Base-by-base conservation (phyloP, 129 eudicot species). In the Apium graveolens region DNA sequence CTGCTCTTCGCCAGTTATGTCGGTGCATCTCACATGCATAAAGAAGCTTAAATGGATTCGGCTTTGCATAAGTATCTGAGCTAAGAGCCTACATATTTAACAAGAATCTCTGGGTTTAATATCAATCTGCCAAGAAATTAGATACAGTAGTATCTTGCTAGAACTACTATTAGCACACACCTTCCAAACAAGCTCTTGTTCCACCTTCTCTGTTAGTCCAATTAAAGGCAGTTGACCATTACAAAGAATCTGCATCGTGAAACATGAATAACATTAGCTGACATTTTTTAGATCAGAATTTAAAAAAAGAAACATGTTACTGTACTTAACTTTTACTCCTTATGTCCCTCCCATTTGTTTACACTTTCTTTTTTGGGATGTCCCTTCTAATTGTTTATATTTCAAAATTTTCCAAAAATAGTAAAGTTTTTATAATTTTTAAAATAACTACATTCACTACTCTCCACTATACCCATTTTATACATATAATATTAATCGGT, bases 171-270 rank as follows among this genome's bases (percentile, higher is more conserved):
- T 11, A 39, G 70, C 55, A 84, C 89, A 74, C 44, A 92, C 99
- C 99, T 96, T 96, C 97, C 97, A 90, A 41, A 86, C 90, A 87
- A 96, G 92, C 85, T 96, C 99, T 86, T 85, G 91, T 86, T 96
- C 99, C 44, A 88, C 97, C 82, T 90, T 96, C 77, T 96, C 99
- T 68, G 76, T 83, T 55, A 96, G 80, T 80, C 96, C 99, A 89
- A 88, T 89, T 78, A 96, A 89, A 51, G 99, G 99, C 49, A 96
- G 80, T 77, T 92, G 90, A 69, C 97, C 96, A 87, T 87, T 82
- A 85, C 97, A 96, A 83, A 96, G 97, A 76, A 90, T 86, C 99
- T 96, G 78, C 80, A 84, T 39, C 44, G 20, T 44, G 26, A 43
- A 44, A 74, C 57, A 74, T 74, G 31, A 72, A 44, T 44, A 74